Evolutionary conservation across 495 filamentous ascomycete genomes (phyloP), one percentile per base, ranked within the genome.

Genomic region (Penicillium psychrofluorescens): DNA sequence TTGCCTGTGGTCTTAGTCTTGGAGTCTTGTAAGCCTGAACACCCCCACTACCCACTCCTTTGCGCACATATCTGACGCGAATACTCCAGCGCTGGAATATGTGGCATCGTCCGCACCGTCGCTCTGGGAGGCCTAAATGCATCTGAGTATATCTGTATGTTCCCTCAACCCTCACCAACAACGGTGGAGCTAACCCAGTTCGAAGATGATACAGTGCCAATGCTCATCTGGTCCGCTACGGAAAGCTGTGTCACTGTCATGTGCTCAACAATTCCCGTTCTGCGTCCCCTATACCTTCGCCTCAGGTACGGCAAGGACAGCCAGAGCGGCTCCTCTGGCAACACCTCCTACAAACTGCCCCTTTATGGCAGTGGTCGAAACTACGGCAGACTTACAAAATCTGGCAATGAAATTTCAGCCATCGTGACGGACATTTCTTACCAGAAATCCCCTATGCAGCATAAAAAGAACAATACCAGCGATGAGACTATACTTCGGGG

Each of bases 201-300:
- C 6, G 15, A 16, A 61, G 57, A 61, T 34, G 54, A 57, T 31
- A 61, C 58, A 0, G 51, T 58, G 1, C 49, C 51, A 30, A 55
- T 58, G 51, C 54, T 61, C 35, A 58, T 61, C 44, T 61, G 58
- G 58, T 58, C 58, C 3, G 49, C 51, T 8, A 55, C 58, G 14
- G 58, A 61, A 51, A 61, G 51, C 43, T 46, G 42, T 40, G 49
- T 50, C 13, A 61, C 54, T 2, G 55, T 61, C 10, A 61, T 61
- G 54, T 61, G 58, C 43, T 55, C 54, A 1, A 45, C 51, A 10
- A 61, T 61, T 15, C 54, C 58, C 22, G 54, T 58, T 9, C 54
- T 61, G 6, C 54, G 58, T 5, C 58, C 58, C 42, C 54, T 61
- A 7, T 61, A 58, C 35, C 16, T 53, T 27, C 54, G 51, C 43